Conservation (phyloP, 192 early-diverging fungal genomes). For the Physocladia obscura region DNA sequence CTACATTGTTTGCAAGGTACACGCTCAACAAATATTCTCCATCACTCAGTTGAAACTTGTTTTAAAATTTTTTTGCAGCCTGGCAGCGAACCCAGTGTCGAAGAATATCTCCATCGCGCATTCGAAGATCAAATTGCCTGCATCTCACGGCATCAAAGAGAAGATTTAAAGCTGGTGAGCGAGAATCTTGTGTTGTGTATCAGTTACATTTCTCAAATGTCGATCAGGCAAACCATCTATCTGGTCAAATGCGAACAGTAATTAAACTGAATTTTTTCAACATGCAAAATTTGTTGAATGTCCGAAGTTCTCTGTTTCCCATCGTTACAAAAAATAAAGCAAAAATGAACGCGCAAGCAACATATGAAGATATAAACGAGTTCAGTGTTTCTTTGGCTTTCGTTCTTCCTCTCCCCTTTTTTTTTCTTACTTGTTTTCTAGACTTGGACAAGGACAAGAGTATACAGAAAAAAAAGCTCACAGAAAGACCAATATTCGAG, state of each 20-base stretch:
- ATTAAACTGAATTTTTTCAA: conserved; percentile 85
- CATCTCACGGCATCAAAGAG: conserved; percentile 67
- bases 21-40: neutral
- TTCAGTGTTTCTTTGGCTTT: conserved; percentile 25
- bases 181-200: neutral
- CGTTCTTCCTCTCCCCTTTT: no score
- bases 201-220: neutral
- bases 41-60: neutral
- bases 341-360: conserved; percentile 58
- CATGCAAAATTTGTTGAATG: conserved; percentile 72
- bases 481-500: conserved; percentile 40
- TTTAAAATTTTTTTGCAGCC: conserved; percentile 36
- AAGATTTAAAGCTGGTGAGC: conserved; percentile 83
- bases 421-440: no score
- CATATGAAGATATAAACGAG: conserved; percentile 72
- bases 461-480: conserved; percentile 42
- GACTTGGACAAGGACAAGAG: neutral
- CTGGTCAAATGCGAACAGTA: conserved; percentile 66
- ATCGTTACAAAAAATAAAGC: conserved; percentile 68
- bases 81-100: conserved; percentile 78
- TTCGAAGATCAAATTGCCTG: conserved; percentile 69
- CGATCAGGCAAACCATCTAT: conserved; percentile 78
- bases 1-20: conserved; percentile 78
- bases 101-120: conserved; percentile 74
- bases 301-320: conserved; percentile 73